These are phyloP conservation scores for Neospermospora avenae DNA, from an alignment of 2,329 filamentous ascomycete genomes.

Conservation along the genomic window DNA sequence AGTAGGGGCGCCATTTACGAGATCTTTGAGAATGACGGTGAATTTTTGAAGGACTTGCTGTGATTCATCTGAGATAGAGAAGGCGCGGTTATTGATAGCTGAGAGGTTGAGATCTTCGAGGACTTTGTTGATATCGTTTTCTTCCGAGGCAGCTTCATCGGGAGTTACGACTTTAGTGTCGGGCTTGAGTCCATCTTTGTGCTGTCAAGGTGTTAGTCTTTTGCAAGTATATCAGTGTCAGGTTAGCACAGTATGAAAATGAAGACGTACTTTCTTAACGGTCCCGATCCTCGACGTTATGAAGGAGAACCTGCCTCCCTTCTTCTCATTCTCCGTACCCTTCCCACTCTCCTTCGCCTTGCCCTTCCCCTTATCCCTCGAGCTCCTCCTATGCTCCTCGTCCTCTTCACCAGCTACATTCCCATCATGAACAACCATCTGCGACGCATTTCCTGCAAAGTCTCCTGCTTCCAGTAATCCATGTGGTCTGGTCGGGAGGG, in stretches of 20 bases:
- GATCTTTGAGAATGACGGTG: conserved; percentile 86
- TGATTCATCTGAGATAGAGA: conserved; percentile 80
- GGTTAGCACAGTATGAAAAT: background rate
- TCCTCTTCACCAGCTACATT: conserved; percentile 27
- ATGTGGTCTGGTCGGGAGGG: conserved; percentile 43
- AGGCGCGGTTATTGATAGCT: conserved; percentile 79
- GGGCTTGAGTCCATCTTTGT: conserved; percentile 37
- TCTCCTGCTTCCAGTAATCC: conserved; percentile 26
- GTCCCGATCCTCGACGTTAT: conserved; percentile 27
- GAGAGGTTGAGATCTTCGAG: conserved; percentile 82
- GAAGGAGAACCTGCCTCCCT: conserved; percentile 41
- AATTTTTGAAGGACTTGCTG: conserved; percentile 79
- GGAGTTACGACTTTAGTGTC: conserved; percentile 37
- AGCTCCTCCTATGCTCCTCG: conserved; percentile 25
- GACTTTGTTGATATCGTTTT: conserved; percentile 71
- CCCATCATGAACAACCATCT: conserved; percentile 46
- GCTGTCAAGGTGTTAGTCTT: conserved; percentile 37
- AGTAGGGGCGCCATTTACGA: conserved; percentile 88
- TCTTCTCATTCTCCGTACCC: conserved; percentile 35
- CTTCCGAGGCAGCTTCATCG: conserved; percentile 48
- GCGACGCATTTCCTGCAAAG: conserved; percentile 25
- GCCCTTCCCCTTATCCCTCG: conserved; percentile 26
- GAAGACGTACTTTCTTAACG: conserved; percentile 27
- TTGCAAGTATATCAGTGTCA: background rate
- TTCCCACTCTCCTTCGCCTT: conserved; percentile 33